Percentiles rank a stretch among this genome's conserved stretches.
Conservation (phyloP, 106 monocot species). For the Allium cepa region DNA sequence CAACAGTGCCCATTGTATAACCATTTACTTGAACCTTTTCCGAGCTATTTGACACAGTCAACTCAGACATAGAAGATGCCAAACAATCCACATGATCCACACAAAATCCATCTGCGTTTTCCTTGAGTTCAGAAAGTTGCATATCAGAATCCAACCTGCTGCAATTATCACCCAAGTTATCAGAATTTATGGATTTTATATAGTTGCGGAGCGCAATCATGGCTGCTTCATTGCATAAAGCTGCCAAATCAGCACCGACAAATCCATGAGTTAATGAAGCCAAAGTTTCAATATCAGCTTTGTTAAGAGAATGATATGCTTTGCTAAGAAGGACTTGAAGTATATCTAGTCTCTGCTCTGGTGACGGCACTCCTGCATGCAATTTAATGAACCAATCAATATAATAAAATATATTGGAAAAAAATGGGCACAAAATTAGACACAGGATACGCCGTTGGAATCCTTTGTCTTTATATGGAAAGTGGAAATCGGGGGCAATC, state of each 20-base stretch:
- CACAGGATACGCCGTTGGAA: no score
- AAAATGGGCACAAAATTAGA: no score
- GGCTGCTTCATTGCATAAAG: conserved; percentile 94
- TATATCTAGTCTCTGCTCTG: conserved; percentile 84
- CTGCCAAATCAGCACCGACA: conserved; percentile 93
- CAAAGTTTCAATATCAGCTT: conserved; percentile 37
- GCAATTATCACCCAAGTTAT: neutral
- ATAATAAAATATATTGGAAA: neutral
- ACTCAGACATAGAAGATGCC: conserved; percentile 47
- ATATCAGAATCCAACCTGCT: neutral
- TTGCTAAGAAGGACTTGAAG: conserved; percentile 44
- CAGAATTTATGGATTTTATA: conserved; percentile 23
- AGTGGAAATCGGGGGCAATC: no score
- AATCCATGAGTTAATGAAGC: conserved; percentile 94
- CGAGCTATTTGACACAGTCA: conserved; percentile 33
- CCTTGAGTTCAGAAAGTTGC: neutral
- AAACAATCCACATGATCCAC: conserved; percentile 30
- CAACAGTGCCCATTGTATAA: neutral
- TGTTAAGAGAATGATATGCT: conserved; percentile 58
- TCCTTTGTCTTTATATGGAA: no score
- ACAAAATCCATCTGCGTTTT: neutral
- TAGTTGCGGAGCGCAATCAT: conserved; percentile 55
- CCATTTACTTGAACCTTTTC: conserved; percentile 5
- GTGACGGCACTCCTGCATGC: conserved; percentile 88
- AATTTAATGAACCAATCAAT: neutral